These are phyloP conservation scores for Xerocomus amazonicus DNA, from an alignment of 1,284 basidiomycete genomes.

Conservation along the genomic window DNA sequence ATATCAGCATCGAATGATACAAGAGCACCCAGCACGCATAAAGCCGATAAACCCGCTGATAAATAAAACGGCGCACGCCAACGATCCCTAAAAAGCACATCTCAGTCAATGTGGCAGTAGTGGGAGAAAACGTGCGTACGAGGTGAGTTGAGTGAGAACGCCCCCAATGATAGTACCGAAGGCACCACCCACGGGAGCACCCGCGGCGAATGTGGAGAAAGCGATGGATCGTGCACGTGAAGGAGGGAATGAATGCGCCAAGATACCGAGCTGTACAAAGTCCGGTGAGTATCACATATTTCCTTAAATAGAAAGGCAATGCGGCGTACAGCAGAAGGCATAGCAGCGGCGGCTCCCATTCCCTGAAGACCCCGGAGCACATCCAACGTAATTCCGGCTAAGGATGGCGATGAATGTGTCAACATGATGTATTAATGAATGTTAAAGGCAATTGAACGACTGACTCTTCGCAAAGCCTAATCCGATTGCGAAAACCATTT, in stretches of 20 bases:
- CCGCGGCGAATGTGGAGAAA: constrained; percentile 75
- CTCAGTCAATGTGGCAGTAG: constrained; percentile 1
- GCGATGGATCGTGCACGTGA: constrained; percentile 64
- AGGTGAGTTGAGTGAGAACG: constrained; percentile 62
- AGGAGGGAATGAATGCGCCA: constrained; percentile 72
- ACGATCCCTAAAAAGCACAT: constrained; percentile 31
- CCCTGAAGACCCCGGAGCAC: constrained; percentile 71
- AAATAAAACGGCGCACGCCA: constrained; percentile 67
- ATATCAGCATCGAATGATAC: constrained; percentile 53
- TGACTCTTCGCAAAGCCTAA: constrained; percentile 52
- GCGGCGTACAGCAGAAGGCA: constrained; percentile 61
- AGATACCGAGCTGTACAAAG: constrained; percentile 60
- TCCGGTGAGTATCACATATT: not conserved
- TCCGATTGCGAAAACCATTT: constrained; percentile 48
- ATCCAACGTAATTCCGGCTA: constrained; percentile 55
- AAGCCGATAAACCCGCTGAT: constrained; percentile 47
- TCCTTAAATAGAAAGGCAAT: not conserved
- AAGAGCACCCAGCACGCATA: constrained; percentile 49
- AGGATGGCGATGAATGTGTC: not conserved
- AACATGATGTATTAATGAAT: not conserved
- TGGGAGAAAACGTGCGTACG: constrained; percentile 20
- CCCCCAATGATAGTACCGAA: constrained; percentile 70
- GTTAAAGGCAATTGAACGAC: constrained; percentile 13
- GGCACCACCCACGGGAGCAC: constrained; percentile 75
- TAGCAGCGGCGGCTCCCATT: constrained; percentile 62